A percentile compares a stretch with the other conserved stretches of the same genome.
Evolutionary conservation across 257 asterid species (phyloP).

Genomic region (Capsicum pubescens): DNA sequence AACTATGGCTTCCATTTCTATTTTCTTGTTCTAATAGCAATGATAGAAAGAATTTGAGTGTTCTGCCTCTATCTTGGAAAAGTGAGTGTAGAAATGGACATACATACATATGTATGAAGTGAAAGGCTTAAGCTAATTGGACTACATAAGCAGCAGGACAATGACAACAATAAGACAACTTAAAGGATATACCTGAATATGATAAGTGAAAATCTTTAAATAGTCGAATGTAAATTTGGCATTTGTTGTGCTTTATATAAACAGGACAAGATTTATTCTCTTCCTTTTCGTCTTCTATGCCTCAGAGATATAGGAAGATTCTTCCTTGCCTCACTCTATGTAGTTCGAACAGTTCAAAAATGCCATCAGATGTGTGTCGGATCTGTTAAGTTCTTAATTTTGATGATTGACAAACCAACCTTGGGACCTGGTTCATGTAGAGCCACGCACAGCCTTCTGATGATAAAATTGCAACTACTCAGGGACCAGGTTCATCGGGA

Average conservation of each 20-base stretch:
- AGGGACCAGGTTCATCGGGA: too few species aligned
- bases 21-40: neutral
- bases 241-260: neutral
- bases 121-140: neutral
- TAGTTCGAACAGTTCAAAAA: too few species aligned
- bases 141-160: neutral
- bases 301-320: too few species aligned
- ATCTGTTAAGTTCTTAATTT: too few species aligned
- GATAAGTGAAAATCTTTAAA: neutral
- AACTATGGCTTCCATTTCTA: conserved; percentile 44
- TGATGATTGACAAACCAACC: too few species aligned
- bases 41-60: neutral
- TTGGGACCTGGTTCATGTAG: too few species aligned
- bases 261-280: neutral
- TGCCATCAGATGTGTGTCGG: too few species aligned
- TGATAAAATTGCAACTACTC: too few species aligned
- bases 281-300: too few species aligned
- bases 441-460: too few species aligned
- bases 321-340: too few species aligned
- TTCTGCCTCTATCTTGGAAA: neutral
- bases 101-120: neutral
- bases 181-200: neutral
- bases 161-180: conserved; percentile 19
- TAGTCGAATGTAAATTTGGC: neutral
- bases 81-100: conserved; percentile 9